Evolutionary conservation across 495 filamentous ascomycete genomes (phyloP).

Genomic region (Hyaloscypha variabilis): DNA sequence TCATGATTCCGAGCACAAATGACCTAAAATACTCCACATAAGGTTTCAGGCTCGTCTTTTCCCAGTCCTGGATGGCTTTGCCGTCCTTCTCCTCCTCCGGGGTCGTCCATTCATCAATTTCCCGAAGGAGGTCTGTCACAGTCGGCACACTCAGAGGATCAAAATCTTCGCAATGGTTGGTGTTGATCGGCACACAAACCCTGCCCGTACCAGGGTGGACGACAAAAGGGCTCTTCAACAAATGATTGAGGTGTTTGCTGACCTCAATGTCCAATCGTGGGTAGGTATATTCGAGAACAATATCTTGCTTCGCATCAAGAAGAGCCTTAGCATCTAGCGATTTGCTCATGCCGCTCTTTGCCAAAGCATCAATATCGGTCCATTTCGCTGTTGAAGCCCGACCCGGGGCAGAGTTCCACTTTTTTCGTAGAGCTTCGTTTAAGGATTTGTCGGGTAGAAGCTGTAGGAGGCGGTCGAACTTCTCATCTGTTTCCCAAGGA

Average conservation of each 20-base stretch:
- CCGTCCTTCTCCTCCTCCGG: constrained; percentile 38
- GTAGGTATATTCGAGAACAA: constrained; percentile 96
- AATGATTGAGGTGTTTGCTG: constrained; percentile 94
- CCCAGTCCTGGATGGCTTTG: constrained; percentile 74
- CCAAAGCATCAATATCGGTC: constrained; percentile 88
- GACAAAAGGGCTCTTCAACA: constrained; percentile 95
- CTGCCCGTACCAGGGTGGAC: constrained; percentile 93
- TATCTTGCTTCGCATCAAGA: constrained; percentile 89
- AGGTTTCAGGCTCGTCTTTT: constrained; percentile 93
- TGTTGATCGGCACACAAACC: constrained; percentile 93
- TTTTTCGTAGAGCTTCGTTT: constrained; percentile 75
- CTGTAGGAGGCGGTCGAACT: constrained; percentile 71
- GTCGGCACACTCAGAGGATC: constrained; percentile 88
- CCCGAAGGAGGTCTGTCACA: constrained; percentile 72
- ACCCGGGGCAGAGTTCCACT: constrained; percentile 84
- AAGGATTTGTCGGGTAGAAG: constrained; percentile 78
- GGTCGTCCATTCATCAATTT: constrained; percentile 78
- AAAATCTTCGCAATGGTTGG: constrained; percentile 68
- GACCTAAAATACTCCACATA: constrained; percentile 87
- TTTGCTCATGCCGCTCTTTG: constrained; percentile 69
- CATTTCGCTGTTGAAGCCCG: constrained; percentile 80
- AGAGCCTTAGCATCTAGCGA: constrained; percentile 66
- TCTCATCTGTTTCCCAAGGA: constrained; percentile 70
- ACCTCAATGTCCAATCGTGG: constrained; percentile 97
- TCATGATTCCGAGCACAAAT: constrained; percentile 77